Base-by-base conservation (phyloP, 2,329 filamentous ascomycete genomes). In the Anisogramma anomala region DNA sequence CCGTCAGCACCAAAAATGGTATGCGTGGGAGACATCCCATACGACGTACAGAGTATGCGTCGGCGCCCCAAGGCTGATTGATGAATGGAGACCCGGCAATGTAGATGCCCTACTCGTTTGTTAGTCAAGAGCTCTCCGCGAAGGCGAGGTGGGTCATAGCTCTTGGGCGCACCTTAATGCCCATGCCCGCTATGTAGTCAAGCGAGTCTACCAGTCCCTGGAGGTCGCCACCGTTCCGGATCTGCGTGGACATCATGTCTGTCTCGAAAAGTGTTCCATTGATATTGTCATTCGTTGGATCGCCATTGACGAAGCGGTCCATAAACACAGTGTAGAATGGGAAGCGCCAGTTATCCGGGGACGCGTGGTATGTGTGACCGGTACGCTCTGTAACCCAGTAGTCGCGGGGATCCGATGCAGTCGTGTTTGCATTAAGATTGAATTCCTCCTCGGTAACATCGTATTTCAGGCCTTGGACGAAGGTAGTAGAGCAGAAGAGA, bases 291-390 rank as follows among this genome's bases (percentile, higher is more conserved):
- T 81, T 81, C 2, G 63, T 64, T 6, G 77, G 76, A 50, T 81
- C 71, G 15, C 77, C 77, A 50, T 81, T 79, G 31, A 77, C 74
- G 50, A 72, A 81, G 45, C 74, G 64, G 54, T 81, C 77, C 9
- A 79, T 57, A 52, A 79, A 78, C 33, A 81, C 59, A 7, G 74
- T 77, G 54, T 82, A 82, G 52, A 79, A 73, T 0, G 77, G 77
- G 46, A 81, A 69, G 19, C 77, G 66, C 77, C 77, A 82, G 49
- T 74, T 80, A 0, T 61, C 54, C 1, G 77, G 77, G 15, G 75
- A 79, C 0, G 63, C 58, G 14, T 59, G 54, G 49, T 72, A 79
- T 4, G 53, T 57, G 52, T 75, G 46, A 35, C 33, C 36, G 71
- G 46, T 66, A 59, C n/a, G 58, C 59, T 69, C 60, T 66, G 37